phyloP scores from a whole-genome alignment of 2,329 filamentous ascomycete genomes.

The Penicillium nordicum region DNA sequence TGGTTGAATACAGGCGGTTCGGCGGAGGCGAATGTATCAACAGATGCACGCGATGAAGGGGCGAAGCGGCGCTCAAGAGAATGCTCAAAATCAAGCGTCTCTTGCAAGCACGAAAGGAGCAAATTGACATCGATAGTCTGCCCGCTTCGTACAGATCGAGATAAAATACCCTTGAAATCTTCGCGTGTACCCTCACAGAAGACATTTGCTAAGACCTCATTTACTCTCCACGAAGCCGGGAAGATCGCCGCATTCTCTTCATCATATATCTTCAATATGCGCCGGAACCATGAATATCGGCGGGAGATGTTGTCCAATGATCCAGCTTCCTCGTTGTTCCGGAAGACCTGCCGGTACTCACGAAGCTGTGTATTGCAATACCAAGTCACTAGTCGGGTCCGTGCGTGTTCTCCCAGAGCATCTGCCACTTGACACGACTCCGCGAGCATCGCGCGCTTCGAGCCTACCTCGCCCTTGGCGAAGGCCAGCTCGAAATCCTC shows the following conservation, averaged over 20 bases:
- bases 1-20: constrained; percentile 77
- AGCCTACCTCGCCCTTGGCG: constrained; percentile 75
- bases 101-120: constrained; percentile 81
- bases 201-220: constrained; percentile 81
- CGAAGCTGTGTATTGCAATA: constrained; percentile 96
- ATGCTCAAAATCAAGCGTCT: constrained; percentile 96
- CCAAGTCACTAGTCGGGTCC: constrained; percentile 81
- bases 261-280: constrained; percentile 93
- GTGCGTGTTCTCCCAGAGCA: constrained; percentile 82
- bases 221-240: constrained; percentile 81
- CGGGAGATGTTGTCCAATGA: constrained; percentile 94
- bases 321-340: constrained; percentile 93
- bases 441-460: constrained; percentile 66
- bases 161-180: constrained; percentile 89
- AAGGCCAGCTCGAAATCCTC: constrained; percentile 98
- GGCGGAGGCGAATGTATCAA: constrained; percentile 84
- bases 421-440: constrained; percentile 95
- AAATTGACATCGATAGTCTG: constrained; percentile 85
- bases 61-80: constrained; percentile 80
- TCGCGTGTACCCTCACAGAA: constrained; percentile 96
- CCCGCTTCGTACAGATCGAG: constrained; percentile 78
- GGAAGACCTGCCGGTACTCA: constrained; percentile 93
- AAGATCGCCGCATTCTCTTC: constrained; percentile 89
- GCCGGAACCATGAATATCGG: constrained; percentile 92
- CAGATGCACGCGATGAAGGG: constrained; percentile 67